These are phyloP conservation scores for Chondrostereum purpureum DNA, from an alignment of 1,284 basidiomycete species.

Conservation along the genomic window DNA sequence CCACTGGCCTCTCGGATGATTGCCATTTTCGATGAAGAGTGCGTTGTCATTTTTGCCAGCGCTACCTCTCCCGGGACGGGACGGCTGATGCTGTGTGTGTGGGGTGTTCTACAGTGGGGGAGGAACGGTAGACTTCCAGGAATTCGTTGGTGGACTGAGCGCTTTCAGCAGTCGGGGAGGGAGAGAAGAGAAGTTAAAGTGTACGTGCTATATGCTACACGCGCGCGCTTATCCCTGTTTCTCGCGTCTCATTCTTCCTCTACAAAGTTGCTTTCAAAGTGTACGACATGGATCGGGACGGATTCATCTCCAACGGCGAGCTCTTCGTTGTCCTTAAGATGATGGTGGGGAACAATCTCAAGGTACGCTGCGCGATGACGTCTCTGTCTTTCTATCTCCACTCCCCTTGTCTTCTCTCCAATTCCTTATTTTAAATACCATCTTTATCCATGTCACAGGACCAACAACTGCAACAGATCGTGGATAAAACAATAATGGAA, in stretches of 20 bases:
- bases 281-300: conserved; percentile 97
- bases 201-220: no score
- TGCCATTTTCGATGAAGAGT: conserved; percentile 99
- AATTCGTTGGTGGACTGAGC: conserved; percentile 95
- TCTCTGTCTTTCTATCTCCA: conserved; percentile 1
- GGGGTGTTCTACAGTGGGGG: conserved; percentile 61
- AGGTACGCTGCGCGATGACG: conserved; percentile 65
- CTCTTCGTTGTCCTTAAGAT: conserved; percentile 98
- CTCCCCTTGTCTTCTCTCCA: conserved; percentile 4
- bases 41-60: conserved; percentile 31
- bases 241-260: conserved; percentile 15
- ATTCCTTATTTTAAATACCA: no score
- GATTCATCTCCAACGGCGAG: conserved; percentile 98
- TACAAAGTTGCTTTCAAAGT: conserved; percentile 91
- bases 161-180: conserved; percentile 96
- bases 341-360: conserved; percentile 99
- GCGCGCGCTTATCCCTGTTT: conserved; percentile 18
- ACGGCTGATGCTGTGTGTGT: conserved; percentile 4
- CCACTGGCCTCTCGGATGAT: conserved; percentile 97
- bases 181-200: conserved; percentile 93
- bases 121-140: conserved; percentile 98
- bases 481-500: conserved; percentile 99
- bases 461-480: conserved; percentile 98
- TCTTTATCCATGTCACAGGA: conserved; percentile 47
- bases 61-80: neutral